phyloP scores from a whole-genome alignment of 106 monocot species.

The Triglochin maritima region DNA sequence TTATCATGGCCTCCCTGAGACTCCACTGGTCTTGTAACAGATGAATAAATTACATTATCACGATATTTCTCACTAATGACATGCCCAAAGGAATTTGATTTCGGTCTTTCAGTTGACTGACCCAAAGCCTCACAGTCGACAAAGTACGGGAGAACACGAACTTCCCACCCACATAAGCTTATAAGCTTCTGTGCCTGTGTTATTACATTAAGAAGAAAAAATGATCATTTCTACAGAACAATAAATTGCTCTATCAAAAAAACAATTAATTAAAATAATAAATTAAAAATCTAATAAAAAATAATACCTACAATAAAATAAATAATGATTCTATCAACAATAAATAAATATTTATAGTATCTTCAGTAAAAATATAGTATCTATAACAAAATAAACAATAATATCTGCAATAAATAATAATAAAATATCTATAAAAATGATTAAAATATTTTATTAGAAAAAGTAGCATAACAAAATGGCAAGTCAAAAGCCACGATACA shows the following conservation, averaged over 20 bases:
- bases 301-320: conserved; percentile 1
- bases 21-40: conserved; percentile 3
- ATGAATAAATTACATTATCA: conserved; percentile 13
- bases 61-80: conserved; percentile 11
- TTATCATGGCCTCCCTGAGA: conserved; percentile 6
- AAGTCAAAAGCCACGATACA: no score
- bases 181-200: conserved; percentile 66
- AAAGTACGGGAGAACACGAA: conserved; percentile 72
- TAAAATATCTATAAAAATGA: no score
- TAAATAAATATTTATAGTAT: no score
- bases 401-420: no score
- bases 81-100: conserved; percentile 18
- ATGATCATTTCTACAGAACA: no score
- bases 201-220: no score
- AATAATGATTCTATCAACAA: not conserved
- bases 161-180: conserved; percentile 94
- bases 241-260: no score
- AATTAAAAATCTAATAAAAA: not conserved
- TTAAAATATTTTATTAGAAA: no score
- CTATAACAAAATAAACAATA: no score
- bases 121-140: conserved; percentile 38
- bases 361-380: no score
- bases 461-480: no score
- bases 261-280: no score
- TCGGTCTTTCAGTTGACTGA: not conserved